These are phyloP conservation scores for Daldinia bambusicola DNA, from an alignment of 495 filamentous ascomycete genomes.

Conservation along the genomic window DNA sequence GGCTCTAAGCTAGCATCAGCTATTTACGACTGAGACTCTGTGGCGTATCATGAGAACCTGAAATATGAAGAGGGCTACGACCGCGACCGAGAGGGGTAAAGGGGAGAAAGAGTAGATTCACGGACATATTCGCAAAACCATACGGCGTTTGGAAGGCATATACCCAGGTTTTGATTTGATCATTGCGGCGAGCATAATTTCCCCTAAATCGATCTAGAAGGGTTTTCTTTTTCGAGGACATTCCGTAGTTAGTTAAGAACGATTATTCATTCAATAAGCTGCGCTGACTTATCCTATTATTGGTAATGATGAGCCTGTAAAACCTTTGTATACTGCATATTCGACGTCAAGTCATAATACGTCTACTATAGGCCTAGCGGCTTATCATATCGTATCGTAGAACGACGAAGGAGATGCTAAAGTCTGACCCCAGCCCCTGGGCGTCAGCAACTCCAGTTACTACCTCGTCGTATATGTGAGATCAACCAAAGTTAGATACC, in stretches of 20 bases:
- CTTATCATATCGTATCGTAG: neutral
- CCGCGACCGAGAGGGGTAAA: neutral
- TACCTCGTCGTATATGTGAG: neutral
- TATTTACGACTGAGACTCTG: neutral
- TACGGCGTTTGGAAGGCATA: conserved; percentile 37
- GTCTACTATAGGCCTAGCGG: neutral
- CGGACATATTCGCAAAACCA: neutral
- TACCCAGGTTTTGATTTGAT: conserved; percentile 32
- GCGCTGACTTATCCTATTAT: neutral
- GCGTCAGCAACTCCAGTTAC: neutral
- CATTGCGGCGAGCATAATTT: conserved; percentile 3
- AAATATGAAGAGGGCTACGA: neutral
- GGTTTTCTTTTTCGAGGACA: neutral
- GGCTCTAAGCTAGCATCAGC: conserved; percentile 17
- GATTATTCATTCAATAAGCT: neutral
- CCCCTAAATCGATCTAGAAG: neutral
- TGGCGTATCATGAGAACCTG: neutral
- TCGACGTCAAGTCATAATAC: neutral
- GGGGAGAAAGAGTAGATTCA: neutral
- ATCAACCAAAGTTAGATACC: neutral
- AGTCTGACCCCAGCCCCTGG: neutral
- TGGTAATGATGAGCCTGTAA: neutral
- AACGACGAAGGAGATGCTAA: neutral
- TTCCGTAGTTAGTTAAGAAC: neutral
- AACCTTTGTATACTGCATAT: neutral